Conservation (phyloP, 495 filamentous ascomycete genomes). For the Hapsidospora chrysogenum region DNA sequence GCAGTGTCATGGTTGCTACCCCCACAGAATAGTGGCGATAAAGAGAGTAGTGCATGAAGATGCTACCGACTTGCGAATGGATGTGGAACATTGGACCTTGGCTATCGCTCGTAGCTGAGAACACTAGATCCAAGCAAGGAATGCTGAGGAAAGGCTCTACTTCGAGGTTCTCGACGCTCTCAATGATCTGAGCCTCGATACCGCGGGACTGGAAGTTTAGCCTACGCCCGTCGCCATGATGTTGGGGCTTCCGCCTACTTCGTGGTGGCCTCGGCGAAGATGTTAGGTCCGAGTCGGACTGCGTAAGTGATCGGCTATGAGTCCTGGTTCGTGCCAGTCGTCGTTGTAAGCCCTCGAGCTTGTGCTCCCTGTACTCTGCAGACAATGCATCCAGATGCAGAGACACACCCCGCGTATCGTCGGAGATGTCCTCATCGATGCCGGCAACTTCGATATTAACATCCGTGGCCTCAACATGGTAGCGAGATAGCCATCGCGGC, state of each 20-base stretch:
- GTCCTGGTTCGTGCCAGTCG: slow-evolving; percentile 39
- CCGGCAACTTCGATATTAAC: slow-evolving; percentile 86
- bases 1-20: slow-evolving; percentile 60
- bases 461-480: slow-evolving; percentile 72
- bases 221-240: slow-evolving; percentile 66
- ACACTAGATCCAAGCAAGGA: slow-evolving; percentile 70
- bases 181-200: slow-evolving; percentile 77
- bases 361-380: slow-evolving; percentile 77
- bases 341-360: slow-evolving; percentile 34
- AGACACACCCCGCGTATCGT: slow-evolving; percentile 60
- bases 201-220: slow-evolving; percentile 65
- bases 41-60: slow-evolving; percentile 79
- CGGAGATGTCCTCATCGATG: slow-evolving; percentile 63
- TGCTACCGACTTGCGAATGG: slow-evolving; percentile 58
- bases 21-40: slow-evolving; percentile 87
- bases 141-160: slow-evolving; percentile 72
- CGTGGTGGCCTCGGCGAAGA: slow-evolving; percentile 43
- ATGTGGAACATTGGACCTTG: slow-evolving; percentile 79
- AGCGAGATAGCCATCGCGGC: slow-evolving; percentile 70
- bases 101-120: slow-evolving; percentile 69
- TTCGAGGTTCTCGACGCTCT: slow-evolving; percentile 70
- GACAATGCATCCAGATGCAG: slow-evolving; percentile 82
- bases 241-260: slow-evolving; percentile 31
- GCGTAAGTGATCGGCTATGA: slow-evolving; percentile 36
- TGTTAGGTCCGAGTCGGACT: slow-evolving; percentile 36